Conservation (phyloP, 2,329 filamentous ascomycete genomes). For the Alternaria sp. region DNA sequence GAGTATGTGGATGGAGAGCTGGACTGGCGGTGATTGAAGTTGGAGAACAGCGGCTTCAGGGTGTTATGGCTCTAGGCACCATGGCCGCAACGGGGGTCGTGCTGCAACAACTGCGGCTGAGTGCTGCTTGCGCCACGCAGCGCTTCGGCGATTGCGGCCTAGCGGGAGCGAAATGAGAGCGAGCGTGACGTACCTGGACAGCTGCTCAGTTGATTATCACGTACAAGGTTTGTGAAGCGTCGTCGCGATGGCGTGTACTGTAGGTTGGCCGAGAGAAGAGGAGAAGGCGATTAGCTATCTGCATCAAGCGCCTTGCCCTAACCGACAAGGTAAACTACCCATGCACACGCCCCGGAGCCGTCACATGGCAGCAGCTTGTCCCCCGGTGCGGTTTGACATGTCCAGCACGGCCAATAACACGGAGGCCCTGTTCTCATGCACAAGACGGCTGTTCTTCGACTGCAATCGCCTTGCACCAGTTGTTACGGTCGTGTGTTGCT, state of each 20-base stretch:
- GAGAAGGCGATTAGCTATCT: constrained; percentile 17
- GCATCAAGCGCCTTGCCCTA: constrained; percentile 11
- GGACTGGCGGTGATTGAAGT: constrained; percentile 42
- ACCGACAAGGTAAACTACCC: constrained; percentile 7
- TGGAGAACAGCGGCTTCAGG: constrained; percentile 21
- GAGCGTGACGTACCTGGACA: constrained; percentile 10
- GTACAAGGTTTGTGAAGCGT: neutral
- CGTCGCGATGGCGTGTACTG: constrained; percentile 3
- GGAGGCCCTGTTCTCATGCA: neutral
- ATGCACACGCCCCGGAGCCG: constrained; percentile 7
- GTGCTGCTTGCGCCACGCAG: constrained; percentile 14
- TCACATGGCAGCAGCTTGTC: constrained; percentile 14
- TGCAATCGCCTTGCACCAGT: neutral
- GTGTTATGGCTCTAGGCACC: constrained; percentile 22
- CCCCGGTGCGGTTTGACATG: neutral
- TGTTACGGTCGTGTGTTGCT: neutral
- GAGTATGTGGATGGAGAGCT: constrained; percentile 31
- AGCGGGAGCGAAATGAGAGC: constrained; percentile 1
- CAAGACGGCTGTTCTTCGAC: neutral
- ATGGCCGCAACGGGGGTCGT: constrained; percentile 20
- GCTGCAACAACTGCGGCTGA: constrained; percentile 24
- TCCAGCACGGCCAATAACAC: neutral
- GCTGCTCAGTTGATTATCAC: neutral
- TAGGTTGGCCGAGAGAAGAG: constrained; percentile 10
- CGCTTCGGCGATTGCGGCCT: constrained; percentile 15